Evolutionary conservation across 139 green algal genomes (phyloP).

Genomic region (Desmodesmus armatus): DNA sequence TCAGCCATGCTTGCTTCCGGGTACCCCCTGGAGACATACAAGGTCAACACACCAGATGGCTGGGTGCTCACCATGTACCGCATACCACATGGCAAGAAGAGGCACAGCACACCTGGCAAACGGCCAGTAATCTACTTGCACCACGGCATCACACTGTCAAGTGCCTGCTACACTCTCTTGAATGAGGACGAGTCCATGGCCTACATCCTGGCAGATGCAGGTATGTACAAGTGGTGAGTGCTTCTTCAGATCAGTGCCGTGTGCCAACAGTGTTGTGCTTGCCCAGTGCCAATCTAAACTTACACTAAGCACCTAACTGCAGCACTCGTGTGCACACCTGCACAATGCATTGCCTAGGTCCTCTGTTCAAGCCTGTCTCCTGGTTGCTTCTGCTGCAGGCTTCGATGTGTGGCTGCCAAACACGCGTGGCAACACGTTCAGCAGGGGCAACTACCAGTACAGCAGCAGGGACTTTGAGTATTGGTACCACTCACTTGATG

Average conservation of each 20-base stretch:
- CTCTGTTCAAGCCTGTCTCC: neutral
- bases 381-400: slow-evolving; percentile 46
- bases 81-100: slow-evolving; percentile 54
- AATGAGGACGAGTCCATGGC: slow-evolving; percentile 65
- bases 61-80: slow-evolving; percentile 65
- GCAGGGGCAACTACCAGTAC: slow-evolving; percentile 33
- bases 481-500: slow-evolving; percentile 47
- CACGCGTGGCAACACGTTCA: slow-evolving; percentile 70
- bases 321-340: neutral
- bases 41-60: slow-evolving; percentile 65
- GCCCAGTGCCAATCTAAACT: neutral
- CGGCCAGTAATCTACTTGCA: slow-evolving; percentile 77
- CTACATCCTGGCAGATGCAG: slow-evolving; percentile 83
- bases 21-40: slow-evolving; percentile 71
- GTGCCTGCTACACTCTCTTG: slow-evolving; percentile 80
- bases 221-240: neutral
- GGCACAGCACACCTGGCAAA: neutral
- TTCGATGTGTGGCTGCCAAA: slow-evolving; percentile 80
- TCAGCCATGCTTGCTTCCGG: slow-evolving; percentile 60
- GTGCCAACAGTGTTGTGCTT: neutral
- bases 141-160: slow-evolving; percentile 82
- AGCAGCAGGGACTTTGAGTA: slow-evolving; percentile 36
- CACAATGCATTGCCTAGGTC: neutral
- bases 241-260: neutral
- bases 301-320: neutral